Base-by-base conservation (phyloP, 1,284 basidiomycete genomes). In the Ganoderma multipileum region DNA sequence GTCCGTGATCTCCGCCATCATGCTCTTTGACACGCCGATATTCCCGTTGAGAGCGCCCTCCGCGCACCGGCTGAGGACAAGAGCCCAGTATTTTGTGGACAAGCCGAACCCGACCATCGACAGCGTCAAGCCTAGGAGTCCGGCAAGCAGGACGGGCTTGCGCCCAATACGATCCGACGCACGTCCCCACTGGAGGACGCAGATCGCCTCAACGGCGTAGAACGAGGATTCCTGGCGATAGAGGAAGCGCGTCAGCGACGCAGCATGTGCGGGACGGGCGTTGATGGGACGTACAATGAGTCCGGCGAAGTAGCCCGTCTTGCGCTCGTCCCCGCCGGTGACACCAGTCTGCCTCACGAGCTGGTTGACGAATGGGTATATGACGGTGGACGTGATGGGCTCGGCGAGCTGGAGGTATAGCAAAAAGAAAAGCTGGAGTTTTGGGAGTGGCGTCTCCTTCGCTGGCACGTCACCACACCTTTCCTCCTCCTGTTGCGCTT, bases 91-190 rank as follows among this genome's bases (percentile, higher is more conserved):
- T 1, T 87, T 87, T 55, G 79, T 85, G 2, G 91, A 89, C 33
- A 93, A 76, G 4, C 92, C 92, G 76, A 93, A 92, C 67, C 84
- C 85, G 66, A 86, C 84, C 83, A 90, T 90, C 12, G 89, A 91
- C 9, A 88, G 61, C 7, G 87, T 86, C n/a, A 91, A 77, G 6
- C 91, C 92, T n/a, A 85, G 79, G 2, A 92, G 78, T 3, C 92
- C 91, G 3, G 80, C 78, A n/a, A 93, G 79, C 61, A 93, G 82
- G 58, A 93, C 85, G 7, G 91, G 91, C 66, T 89, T 89, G 26
- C 91, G 86, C 20, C 91, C 91, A 28, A 92, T 79, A 42, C 83
- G 81, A 73, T 93, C 92, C 7, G 91, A 92, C 12, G 87, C 74
- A 33, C 88, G 86, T 70, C 88, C 88, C 90, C 91, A 93, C 64